Evolutionary conservation across 2,329 filamentous ascomycete genomes (phyloP).

Genomic region (Pyrenophora teres): DNA sequence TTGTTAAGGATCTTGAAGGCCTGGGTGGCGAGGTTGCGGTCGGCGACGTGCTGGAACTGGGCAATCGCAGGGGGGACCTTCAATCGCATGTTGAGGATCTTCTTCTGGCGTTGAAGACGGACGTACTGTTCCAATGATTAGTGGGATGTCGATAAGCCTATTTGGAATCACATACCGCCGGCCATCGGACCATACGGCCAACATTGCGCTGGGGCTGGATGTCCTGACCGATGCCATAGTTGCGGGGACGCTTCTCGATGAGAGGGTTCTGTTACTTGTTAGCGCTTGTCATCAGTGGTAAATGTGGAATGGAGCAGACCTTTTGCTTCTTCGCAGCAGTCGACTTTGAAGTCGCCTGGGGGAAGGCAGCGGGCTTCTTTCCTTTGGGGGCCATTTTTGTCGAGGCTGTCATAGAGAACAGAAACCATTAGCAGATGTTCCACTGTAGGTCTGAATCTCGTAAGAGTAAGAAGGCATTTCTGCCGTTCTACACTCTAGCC

Average conservation of each 20-base stretch:
- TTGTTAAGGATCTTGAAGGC: slow-evolving; percentile 99
- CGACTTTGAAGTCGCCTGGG: slow-evolving; percentile 63
- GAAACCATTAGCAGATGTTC: slow-evolving; percentile 90
- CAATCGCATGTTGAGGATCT: slow-evolving; percentile 97
- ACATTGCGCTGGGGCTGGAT: slow-evolving; percentile 76
- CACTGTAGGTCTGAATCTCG: slow-evolving; percentile 51
- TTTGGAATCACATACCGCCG: background rate
- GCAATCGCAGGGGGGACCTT: slow-evolving; percentile 98
- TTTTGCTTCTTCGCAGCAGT: slow-evolving; percentile 92
- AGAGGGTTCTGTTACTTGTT: slow-evolving; percentile 80
- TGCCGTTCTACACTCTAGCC: slow-evolving; percentile 47
- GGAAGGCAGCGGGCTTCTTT: slow-evolving; percentile 82
- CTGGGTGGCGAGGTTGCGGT: slow-evolving; percentile 74
- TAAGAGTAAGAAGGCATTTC: slow-evolving; percentile 47
- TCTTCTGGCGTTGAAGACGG: slow-evolving; percentile 90
- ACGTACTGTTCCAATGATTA: slow-evolving; percentile 63
- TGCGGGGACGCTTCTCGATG: slow-evolving; percentile 95
- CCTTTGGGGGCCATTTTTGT: slow-evolving; percentile 72
- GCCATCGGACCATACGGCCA: slow-evolving; percentile 80
- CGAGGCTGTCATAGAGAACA: slow-evolving; percentile 99
- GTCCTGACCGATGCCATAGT: slow-evolving; percentile 99
- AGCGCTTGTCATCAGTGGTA: slow-evolving; percentile 21
- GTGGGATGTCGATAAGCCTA: background rate
- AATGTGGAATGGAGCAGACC: slow-evolving; percentile 59
- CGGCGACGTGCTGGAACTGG: slow-evolving; percentile 94